Base-by-base conservation (phyloP, 306 rosid genomes). In the Luffa acutangula region DNA sequence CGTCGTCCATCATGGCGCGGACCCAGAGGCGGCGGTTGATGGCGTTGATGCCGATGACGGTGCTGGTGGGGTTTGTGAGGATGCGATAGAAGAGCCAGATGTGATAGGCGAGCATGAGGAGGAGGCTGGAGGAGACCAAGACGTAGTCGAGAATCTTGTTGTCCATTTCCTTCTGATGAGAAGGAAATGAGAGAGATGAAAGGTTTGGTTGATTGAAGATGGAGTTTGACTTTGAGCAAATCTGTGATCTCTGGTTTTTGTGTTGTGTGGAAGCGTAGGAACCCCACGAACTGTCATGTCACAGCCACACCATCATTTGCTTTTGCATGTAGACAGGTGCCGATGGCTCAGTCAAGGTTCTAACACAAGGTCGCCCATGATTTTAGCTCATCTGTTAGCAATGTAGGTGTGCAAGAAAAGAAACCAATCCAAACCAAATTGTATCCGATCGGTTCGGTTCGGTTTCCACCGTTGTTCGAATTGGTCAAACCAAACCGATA, bases 1-100 rank as follows among this genome's bases (percentile, higher is more conserved):
- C 81, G 12, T 95, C 96, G 97, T 91, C 97, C 97, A 89, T 95
- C 97, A 95, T 95, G 21, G 96, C 96, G 7, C 78, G 87, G 52
- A 91, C 93, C 99, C 99, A 95, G 77, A 87, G 80, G 15, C 97
- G 93, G 72, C 99, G 97, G 75, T 88, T 93, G 88, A 89, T 75
- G 82, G 97, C 89, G 41, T 93, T 93, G 88, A 93, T 83, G 42
- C 99, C 99, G 62, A 93, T 77, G 36, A 91, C 83, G 14, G 99
- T 93, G 80, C 78, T 88, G 73, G 90, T 87, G 66, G 99, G 99
- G 4, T 86, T 87, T 42, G 31, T 86, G 3, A 84, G 2, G 48
- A 95, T 82, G 42, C 84, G 88, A 37, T 85, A 46, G 72, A 95
- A 83, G 34, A 93, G 97, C 97, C 97, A 95, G 0, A 82, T n/a